Evolutionary conservation across 805 yeast species (phyloP), one percentile per base, ranked within the genome.

Genomic region (Metschnikowia reukaufii): DNA sequence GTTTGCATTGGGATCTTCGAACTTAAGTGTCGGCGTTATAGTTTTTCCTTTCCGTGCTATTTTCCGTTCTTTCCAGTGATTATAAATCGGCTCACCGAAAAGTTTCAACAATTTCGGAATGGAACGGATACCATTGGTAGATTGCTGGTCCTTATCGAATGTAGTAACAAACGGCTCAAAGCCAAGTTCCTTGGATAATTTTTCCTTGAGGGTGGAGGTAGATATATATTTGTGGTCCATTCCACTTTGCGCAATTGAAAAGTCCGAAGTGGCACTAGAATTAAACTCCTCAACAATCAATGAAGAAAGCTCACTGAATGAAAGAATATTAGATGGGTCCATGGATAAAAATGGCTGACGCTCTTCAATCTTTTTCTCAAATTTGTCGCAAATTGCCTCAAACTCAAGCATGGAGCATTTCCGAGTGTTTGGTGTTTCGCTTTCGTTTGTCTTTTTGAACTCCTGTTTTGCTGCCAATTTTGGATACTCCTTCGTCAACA

Each of bases 281-380:
- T 60, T 59, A 47, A 64, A 53, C 44, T 72, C 71, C 31, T 66
- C 68, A 46, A 69, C 41, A 39, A 72, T 76, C 42, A 76, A 73
- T 2, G 81, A 68, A 49, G 79, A 79, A 20, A 92, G 67, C 58
- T 90, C 97, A 19, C 81, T 79, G 56, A 79, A 86, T 0, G 83
- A 62, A 50, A 91, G 61, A 6, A 94, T 79, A 56, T 86, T 88
- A 5, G 78, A 68, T 0, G 96, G 96, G 64, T 90, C 97, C 73
- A 90, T 86, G 7, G 86, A 67, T 47, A 94, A 67, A 61, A 86
- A 94, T 1, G 98, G 98, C 62, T 94, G 98, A 54, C 83, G 82
- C 54, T 88, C 89, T 47, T 78, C 78, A 16, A 91, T 82, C 1
- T 83, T 79, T 40, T 75, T 73, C 65, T 94, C 99, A 54, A 87